phyloP scores from a whole-genome alignment of 1,284 basidiomycete genomes.

The Tylopilus orsonianus region DNA sequence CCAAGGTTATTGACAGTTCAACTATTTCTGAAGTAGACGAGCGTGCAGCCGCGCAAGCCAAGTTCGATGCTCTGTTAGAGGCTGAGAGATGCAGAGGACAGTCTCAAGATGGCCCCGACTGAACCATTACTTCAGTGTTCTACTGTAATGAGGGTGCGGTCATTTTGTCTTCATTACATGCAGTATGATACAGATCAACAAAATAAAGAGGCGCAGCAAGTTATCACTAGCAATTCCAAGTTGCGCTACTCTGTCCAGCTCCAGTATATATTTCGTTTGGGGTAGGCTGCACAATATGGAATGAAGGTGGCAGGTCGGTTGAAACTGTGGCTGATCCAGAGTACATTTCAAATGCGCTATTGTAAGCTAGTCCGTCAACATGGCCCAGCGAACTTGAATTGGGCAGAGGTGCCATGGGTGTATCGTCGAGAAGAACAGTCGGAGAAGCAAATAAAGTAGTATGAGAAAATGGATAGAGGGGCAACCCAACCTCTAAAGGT shows the following conservation, averaged over 20 bases:
- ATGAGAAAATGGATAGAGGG: constrained; percentile 77
- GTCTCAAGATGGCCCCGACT: constrained; percentile 9
- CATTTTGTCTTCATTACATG: constrained; percentile 8
- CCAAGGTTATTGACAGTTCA: constrained; percentile 13
- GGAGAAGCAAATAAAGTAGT: constrained; percentile 57
- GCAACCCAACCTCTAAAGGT: constrained; percentile 73
- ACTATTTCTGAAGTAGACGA: constrained; percentile 30
- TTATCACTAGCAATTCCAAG: constrained; percentile 17
- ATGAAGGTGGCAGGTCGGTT: constrained; percentile 3
- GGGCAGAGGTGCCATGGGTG: constrained; percentile 42
- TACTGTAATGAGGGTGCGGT: neutral
- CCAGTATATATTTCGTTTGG: constrained; percentile 9
- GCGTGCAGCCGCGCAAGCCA: constrained; percentile 48
- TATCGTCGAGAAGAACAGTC: constrained; percentile 17
- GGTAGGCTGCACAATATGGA: constrained; percentile 10
- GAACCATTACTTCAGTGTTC: neutral
- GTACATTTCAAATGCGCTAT: constrained; percentile 13
- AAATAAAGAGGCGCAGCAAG: constrained; percentile 2
- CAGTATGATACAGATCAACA: constrained; percentile 7
- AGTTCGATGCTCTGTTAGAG: constrained; percentile 59
- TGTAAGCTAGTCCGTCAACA: constrained; percentile 7
- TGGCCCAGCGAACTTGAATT: constrained; percentile 20
- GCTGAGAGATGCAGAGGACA: constrained; percentile 46
- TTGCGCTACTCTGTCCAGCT: constrained; percentile 4
- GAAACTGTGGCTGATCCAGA: constrained; percentile 10